Base-by-base conservation (phyloP, 306 rosid species). In the Albizia julibrissin region DNA sequence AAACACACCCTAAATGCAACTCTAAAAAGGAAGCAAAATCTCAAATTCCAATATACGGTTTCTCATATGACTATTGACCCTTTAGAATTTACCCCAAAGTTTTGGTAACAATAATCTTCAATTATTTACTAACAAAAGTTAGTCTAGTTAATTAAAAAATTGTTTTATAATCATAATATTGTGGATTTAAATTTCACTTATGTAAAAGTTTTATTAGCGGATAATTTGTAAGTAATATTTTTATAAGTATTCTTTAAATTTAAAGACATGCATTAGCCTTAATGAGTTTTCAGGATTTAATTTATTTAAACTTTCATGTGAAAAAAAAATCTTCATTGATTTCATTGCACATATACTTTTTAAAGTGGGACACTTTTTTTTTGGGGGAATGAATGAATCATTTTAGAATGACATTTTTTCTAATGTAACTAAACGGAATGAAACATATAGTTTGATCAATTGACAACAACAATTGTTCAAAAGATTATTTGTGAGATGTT, bases 121-220 rank as follows among this genome's bases (percentile, higher is more conserved):
- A 3, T 21, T 29, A 58, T 58, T 11, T 10, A 0, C 4, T 0
- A 44, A 37, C 1, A 37, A 37, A 37, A 37, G 0, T 37, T 37
- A 0, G 39, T 37, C 8, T 0, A 37, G 8, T 37, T 37, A 6
- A 6, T 37, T 37, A 37, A 37, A 0, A 0, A 0, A 37, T 6
- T 6, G 8, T 1, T 6, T 37, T 37, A 37, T 37, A 37, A 37
- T 0, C 1, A 5, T 0, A 37, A 37, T 8, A 0, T 37, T 34
- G 1, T 37, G 40, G 8, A 1, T 37, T 37, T 6, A 37, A 6
- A 37, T 0, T 0, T 1, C 8, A 37, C 40, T 8, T 2, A 33
- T 0, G 0, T 33, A 4, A 33, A 4, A 29, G 3, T 3, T 4
- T 3, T 33, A 33, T 33, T 33, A 33, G 34, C 5, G 34, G 34